Evolutionary conservation across 768 basidiomycete genomes (phyloP).

Genomic region (Trametes cubensis): DNA sequence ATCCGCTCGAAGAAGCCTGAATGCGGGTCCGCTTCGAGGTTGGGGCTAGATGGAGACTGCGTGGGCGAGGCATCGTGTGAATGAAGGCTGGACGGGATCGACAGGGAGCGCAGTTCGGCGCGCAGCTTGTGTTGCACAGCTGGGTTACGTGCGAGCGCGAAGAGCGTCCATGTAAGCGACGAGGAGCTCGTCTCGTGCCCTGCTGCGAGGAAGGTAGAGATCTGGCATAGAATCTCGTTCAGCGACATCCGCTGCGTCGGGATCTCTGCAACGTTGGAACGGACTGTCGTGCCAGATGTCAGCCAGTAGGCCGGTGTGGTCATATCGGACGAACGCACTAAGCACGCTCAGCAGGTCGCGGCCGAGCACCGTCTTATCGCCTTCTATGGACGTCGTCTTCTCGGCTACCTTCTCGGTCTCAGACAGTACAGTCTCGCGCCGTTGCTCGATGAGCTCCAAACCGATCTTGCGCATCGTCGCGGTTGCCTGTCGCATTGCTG

Average conservation of each 20-base stretch:
- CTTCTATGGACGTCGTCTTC: slow-evolving; percentile 20
- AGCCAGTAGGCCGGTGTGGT: neutral
- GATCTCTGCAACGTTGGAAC: slow-evolving; percentile 55
- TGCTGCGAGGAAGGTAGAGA: slow-evolving; percentile 64
- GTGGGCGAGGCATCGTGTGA: neutral
- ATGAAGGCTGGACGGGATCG: slow-evolving; percentile 1
- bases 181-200: slow-evolving; percentile 67
- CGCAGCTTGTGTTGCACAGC: slow-evolving; percentile 51
- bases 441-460: slow-evolving; percentile 52
- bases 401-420: slow-evolving; percentile 28
- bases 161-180: slow-evolving; percentile 65
- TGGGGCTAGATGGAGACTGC: neutral
- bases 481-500: slow-evolving; percentile 46
- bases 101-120: slow-evolving; percentile 42
- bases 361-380: slow-evolving; percentile 40
- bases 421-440: slow-evolving; percentile 40
- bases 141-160: slow-evolving; percentile 52
- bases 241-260: slow-evolving; percentile 54
- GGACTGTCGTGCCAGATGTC: slow-evolving; percentile 43
- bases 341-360: slow-evolving; percentile 56
- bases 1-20: slow-evolving; percentile 27
- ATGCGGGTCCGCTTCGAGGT: neutral
- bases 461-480: slow-evolving; percentile 57
- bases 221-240: slow-evolving; percentile 62
- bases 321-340: slow-evolving; percentile 18